Base-by-base conservation (phyloP, 2,329 filamentous ascomycete species). In the Aspergillus awamori region DNA sequence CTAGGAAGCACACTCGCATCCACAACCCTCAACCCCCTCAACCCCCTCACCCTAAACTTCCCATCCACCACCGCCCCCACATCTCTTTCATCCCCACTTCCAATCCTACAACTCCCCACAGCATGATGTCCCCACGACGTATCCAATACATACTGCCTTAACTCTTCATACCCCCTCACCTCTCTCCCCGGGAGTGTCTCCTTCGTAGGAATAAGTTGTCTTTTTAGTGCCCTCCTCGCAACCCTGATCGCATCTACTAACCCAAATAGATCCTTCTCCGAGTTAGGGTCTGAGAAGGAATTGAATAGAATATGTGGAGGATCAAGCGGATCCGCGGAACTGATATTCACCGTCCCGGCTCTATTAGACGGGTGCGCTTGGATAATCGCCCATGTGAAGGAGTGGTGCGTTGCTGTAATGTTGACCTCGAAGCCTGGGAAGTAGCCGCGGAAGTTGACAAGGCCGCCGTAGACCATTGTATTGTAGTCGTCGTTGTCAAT, bases 301-400 rank as follows among this genome's bases (percentile, higher is more conserved):
- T 86, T 85, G 77, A 87, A 89, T 53, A 79, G 78, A 65, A 91
- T 89, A 5, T 83, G 72, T 0, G 89, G 89, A 3, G 81, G 77
- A 57, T 90, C 88, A 0, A 85, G 83, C 0, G 89, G 88, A 69
- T 91, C 83, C 0, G 83, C 76, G 0, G 85, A 87, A 15, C 79
- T 79, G 5, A 92, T 82, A 3, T 74, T 82, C 4, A 92, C 88
- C 1, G 81, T 83, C 8, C 89, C 89, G 5, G 83, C 84, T 1
- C 74, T 75, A 71, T 91, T 90, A 56, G 85, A 83, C 0, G 87
- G 83, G 67, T 89, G 87, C 0, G 84, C 82, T 74, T 89, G 88
- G 57, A 91, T 57, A 76, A 80, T 5, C 60, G 68, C 75, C 81
- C 81, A 83, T 11, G 77, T 76, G 59, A 70, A 73, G 76, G 78